phyloP scores from a whole-genome alignment of 345 rosid species.

The Pistacia integerrima region DNA sequence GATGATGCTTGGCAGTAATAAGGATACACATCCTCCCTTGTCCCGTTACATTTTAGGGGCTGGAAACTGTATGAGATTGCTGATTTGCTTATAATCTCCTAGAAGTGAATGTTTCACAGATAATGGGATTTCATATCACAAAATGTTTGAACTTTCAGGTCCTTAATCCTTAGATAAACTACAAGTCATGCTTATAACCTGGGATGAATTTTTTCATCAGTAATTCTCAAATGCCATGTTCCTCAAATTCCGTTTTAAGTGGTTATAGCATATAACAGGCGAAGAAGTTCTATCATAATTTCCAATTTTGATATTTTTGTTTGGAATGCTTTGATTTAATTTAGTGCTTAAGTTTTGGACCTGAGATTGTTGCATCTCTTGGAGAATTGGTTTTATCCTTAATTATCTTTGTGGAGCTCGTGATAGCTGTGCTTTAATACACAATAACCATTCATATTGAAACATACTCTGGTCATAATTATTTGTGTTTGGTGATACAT shows the following conservation, averaged over 20 bases:
- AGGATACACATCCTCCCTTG: neutral
- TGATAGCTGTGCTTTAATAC: too few species aligned
- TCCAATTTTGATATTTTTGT: neutral
- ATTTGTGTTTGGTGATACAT: too few species aligned
- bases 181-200: neutral
- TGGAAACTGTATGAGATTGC: neutral
- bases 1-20: neutral
- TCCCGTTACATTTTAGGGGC: neutral
- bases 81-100: neutral
- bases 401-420: too few species aligned
- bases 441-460: too few species aligned
- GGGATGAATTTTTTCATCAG: neutral
- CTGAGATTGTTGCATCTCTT: too few species aligned
- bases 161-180: neutral
- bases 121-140: neutral
- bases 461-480: too few species aligned
- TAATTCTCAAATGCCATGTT: neutral
- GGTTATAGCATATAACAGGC: neutral
- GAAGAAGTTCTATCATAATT: neutral
- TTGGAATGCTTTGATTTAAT: neutral
- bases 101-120: neutral
- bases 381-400: too few species aligned
- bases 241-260: neutral
- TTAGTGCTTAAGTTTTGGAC: too few species aligned
- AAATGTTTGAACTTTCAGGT: neutral